These are phyloP conservation scores for Rhodomyrtus tomentosa DNA, from an alignment of 345 rosid species.

Conservation along the genomic window DNA sequence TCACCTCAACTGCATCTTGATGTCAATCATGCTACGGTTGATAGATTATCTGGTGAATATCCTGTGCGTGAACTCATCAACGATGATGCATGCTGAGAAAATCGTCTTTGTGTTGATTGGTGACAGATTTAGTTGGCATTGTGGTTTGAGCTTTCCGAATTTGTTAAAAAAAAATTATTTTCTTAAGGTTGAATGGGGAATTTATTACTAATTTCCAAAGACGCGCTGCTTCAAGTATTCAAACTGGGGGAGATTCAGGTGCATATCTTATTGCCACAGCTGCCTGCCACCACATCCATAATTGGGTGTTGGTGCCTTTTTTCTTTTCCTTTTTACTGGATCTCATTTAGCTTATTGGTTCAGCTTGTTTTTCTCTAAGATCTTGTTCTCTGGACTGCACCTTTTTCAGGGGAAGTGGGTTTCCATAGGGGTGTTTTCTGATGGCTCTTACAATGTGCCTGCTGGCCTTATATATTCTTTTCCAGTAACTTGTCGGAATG, in stretches of 20 bases:
- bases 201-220: conserved; percentile 83
- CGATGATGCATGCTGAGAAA: conserved; percentile 59
- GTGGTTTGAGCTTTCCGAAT: not conserved
- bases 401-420: conserved; percentile 71
- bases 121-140: not conserved
- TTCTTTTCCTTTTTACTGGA: not conserved
- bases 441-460: conserved; percentile 91
- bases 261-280: conserved; percentile 88
- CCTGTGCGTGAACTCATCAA: conserved; percentile 74
- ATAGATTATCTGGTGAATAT: conserved; percentile 56
- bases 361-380: too few species aligned
- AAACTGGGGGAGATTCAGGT: conserved; percentile 80
- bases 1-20: conserved; percentile 47
- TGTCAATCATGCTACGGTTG: conserved; percentile 91
- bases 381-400: too few species aligned
- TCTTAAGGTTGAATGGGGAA: conserved; percentile 62
- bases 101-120: not conserved
- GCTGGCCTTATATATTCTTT: conserved; percentile 35
- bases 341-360: too few species aligned
- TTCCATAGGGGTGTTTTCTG: conserved; percentile 95
- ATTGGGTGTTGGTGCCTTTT: conserved; percentile 47
- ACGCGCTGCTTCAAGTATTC: conserved; percentile 97
- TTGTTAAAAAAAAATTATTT: not conserved
- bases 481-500: too few species aligned
- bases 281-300: conserved; percentile 94